phyloP scores from a whole-genome alignment of 2,329 filamentous ascomycete genomes.

The Ceratocystis eucalypticola region DNA sequence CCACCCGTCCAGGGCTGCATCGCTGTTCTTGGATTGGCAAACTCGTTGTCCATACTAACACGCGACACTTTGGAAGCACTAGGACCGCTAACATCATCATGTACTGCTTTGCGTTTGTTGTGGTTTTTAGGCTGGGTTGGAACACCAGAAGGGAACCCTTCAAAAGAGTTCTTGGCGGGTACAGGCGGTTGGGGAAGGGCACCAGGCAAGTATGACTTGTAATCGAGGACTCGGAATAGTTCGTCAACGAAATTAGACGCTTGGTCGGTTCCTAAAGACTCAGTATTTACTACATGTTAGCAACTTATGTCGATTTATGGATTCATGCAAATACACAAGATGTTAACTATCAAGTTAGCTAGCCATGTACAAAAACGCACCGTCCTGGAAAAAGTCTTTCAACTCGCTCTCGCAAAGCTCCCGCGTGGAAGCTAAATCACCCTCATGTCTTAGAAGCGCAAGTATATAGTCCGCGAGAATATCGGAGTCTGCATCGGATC shows the following conservation, averaged over 20 bases:
- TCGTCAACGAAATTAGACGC: conserved; percentile 34
- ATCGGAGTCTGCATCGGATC: conserved; percentile 66
- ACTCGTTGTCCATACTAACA: neutral
- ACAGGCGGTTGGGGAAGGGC: conserved; percentile 27
- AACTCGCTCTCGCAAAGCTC: conserved; percentile 58
- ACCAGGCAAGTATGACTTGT: conserved; percentile 41
- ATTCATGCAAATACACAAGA: neutral
- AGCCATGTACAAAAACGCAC: conserved; percentile 23
- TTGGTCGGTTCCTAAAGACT: neutral
- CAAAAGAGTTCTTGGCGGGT: neutral
- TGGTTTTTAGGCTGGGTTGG: conserved; percentile 15
- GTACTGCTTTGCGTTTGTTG: conserved; percentile 9
- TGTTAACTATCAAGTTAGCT: conserved; percentile 29
- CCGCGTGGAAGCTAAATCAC: conserved; percentile 48
- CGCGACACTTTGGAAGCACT: conserved; percentile 9
- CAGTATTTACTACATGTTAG: conserved; percentile 13
- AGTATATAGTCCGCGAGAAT: conserved; percentile 78
- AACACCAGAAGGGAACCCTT: neutral
- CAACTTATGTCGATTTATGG: neutral
- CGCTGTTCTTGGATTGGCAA: conserved; percentile 1
- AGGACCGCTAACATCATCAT: neutral
- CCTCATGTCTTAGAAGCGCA: conserved; percentile 53
- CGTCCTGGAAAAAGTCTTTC: conserved; percentile 60
- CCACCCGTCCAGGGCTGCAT: conserved; percentile 8
- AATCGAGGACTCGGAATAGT: conserved; percentile 45